Evolutionary conservation across 768 basidiomycete genomes (phyloP), one percentile per base, ranked within the genome.

Genomic region (Collybia sordida): DNA sequence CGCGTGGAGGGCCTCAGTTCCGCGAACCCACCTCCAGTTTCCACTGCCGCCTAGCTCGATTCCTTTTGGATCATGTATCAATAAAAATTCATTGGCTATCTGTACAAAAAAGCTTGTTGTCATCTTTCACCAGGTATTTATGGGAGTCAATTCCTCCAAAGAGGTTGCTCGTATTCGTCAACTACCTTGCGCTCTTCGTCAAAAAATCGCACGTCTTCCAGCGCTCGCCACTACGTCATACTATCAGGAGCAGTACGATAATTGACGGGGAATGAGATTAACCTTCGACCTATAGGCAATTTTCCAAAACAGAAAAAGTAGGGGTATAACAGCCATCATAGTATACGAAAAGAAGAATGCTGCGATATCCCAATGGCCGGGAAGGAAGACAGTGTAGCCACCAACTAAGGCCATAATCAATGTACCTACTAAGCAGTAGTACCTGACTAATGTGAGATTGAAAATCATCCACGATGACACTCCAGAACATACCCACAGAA

Each of bases 1-100:
- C 88, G 91, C 41, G 77, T 81, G 24, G 76, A 76, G 52, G 81
- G 81, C 18, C 77, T 71, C 37, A 77, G 65, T 49, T 81, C 86
- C 36, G 70, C 80, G 19, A 73, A 85, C 49, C 69, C 77, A 22
- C 75, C 78, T 46, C 64, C 56, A 41, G 62, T 66, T 37, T 54
- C 64, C 37, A 67, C 58, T 46, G 42, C 49, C 8, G 46, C 57
- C 17, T 54, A 40, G 54, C 38, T 52, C 23, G 11, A 42, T 36
- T 17, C 15, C 22, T 18, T 42, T 27, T 45, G 40, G 35, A 28
- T 44, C 12, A 31, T 58, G 58, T 61, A 58, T 34, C 60, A 50
- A 24, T 52, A 47, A 39, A 27, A 21, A 35, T 36, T 35, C 34
- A 35, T 36, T 36, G 3, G 12, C 14, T 31, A 12, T 31, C 14